Conservation (phyloP, 2,329 filamentous ascomycete species). For the Monosporascus sp. region DNA sequence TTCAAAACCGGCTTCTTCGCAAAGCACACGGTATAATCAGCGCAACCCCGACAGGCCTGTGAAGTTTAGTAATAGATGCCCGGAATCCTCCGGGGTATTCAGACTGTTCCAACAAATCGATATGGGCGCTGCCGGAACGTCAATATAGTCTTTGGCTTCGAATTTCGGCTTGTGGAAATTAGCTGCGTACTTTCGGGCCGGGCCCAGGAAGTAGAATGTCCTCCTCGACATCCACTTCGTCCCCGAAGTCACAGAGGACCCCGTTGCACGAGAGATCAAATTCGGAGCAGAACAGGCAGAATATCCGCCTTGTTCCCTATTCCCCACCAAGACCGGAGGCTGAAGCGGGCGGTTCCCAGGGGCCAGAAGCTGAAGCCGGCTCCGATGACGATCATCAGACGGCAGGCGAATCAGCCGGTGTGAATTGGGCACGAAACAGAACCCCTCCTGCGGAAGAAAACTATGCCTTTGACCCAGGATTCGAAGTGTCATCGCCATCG, state of each 20-base stretch:
- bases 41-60: not conserved
- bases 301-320: conserved; percentile 45
- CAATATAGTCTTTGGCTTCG: conserved; percentile 11
- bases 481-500: conserved; percentile 29
- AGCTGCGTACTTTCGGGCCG: conserved; percentile 12
- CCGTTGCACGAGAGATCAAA: conserved; percentile 35
- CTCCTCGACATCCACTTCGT: conserved; percentile 23
- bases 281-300: conserved; percentile 35
- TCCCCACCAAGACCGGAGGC: conserved; percentile 35
- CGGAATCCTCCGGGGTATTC: too few species aligned
- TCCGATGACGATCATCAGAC: conserved; percentile 11
- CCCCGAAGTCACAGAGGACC: conserved; percentile 17
- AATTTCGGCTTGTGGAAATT: conserved; percentile 5
- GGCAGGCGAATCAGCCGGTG: conserved; percentile 10
- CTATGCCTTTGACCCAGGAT: conserved; percentile 23
- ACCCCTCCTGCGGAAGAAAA: conserved; percentile 18
- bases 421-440: conserved; percentile 16
- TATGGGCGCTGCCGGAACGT: conserved; percentile 17
- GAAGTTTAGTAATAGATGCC: not conserved
- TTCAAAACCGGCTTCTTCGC: not conserved
- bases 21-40: not conserved
- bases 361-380: conserved; percentile 9
- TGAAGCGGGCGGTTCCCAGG: conserved; percentile 17
- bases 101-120: not conserved
- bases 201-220: conserved; percentile 25